Percentiles rank a stretch among this genome's conserved stretches.
Evolutionary conservation across 2,329 filamentous ascomycete species (phyloP).

Genomic region (Fonsecaea monophora): DNA sequence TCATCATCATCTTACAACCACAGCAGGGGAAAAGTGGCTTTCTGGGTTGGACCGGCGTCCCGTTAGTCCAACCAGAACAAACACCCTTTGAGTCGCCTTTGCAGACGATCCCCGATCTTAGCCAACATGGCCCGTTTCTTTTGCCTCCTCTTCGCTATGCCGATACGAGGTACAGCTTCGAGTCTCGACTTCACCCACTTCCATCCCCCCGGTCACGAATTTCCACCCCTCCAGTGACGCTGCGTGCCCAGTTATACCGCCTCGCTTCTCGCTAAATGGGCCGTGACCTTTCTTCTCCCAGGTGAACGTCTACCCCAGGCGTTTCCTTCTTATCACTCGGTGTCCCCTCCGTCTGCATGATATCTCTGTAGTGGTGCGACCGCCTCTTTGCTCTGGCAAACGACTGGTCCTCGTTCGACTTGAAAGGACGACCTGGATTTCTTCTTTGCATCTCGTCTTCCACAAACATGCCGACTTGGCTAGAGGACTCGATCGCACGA

Average conservation of each 20-base stretch:
- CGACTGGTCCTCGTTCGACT: constrained; percentile 3
- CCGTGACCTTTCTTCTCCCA: constrained; percentile 17
- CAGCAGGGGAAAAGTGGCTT: background rate
- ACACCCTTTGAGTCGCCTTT: background rate
- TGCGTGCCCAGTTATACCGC: background rate
- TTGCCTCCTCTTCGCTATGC: background rate
- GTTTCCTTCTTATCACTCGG: constrained; percentile 12
- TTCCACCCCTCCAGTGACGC: background rate
- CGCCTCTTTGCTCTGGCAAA: constrained; percentile 15
- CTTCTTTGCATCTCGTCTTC: background rate
- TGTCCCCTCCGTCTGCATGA: constrained; percentile 14
- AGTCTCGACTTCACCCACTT: background rate
- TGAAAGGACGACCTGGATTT: background rate
- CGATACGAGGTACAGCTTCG: background rate
- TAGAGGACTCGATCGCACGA: background rate
- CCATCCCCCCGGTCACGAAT: background rate
- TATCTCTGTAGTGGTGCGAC: constrained; percentile 14
- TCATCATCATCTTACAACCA: background rate
- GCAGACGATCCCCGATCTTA: background rate
- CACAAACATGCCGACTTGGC: constrained; percentile 16
- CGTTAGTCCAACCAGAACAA: constrained; percentile 3
- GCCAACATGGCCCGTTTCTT: background rate
- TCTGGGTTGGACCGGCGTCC: constrained; percentile 2
- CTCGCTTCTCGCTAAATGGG: constrained; percentile 1
- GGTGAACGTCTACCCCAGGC: background rate